Base-by-base conservation (phyloP, 2,329 filamentous ascomycete genomes). In the Cordyceps cateniannulata region DNA sequence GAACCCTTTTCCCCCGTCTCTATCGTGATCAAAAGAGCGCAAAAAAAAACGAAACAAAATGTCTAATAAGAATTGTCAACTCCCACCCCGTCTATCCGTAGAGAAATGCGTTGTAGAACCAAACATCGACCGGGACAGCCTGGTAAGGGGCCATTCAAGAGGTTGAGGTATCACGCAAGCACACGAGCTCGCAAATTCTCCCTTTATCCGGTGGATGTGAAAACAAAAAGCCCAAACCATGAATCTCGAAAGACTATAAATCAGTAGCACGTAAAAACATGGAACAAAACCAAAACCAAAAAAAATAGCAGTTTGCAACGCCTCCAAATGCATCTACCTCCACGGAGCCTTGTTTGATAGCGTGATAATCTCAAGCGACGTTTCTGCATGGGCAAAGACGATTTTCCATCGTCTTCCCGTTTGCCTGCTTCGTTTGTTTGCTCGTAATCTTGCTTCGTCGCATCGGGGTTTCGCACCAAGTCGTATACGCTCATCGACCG, bases 251-350 rank as follows among this genome's bases (percentile, higher is more conserved):
- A 55, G 50, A 55, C 58, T 35, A 65, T 61, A 66, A 59, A 64
- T 63, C 57, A 65, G 59, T 59, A 68, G 67, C 65, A 66, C 69
- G 63, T 67, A 68, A 68, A 64, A 66, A 65, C 20, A 62, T 66
- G 45, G 55, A 64, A 62, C 50, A 35, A 63, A 65, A 50, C 63
- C 64, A 59, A 67, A 66, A 62, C 22, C 61, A 63, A 64, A 45
- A 61, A 62, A 60, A 64, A 65, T 65, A 68, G 60, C 60, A 56
- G 42, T 32, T 60, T 61, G 66, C 68, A 75, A 75, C 73, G 72
- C 73, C 73, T 67, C 69, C 67, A 63, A 69, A 75, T 75, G 73
- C 73, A 75, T 68, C 69, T 69, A 65, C 69, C 68, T 61, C 64
- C 68, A 67, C 60, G 40, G 60, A 66, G 65, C 65, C 64, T 71